Evolutionary conservation across 139 green algal species (phyloP), one percentile per base, ranked within the genome.

Genomic region (Chloropicon primus): DNA sequence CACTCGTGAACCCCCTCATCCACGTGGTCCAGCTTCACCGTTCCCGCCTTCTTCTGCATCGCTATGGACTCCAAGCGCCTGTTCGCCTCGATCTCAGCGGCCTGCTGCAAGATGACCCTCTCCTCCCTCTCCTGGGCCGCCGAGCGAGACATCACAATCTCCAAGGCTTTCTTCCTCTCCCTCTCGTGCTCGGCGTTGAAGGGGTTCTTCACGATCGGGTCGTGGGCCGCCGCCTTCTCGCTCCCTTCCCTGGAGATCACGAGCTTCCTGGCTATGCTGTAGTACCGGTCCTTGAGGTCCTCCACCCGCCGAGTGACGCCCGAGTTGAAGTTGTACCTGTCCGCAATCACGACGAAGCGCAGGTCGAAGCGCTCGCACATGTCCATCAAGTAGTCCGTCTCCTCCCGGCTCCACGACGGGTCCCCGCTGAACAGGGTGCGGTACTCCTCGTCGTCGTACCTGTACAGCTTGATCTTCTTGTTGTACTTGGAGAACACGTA

Each of bases 401-500:
- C 92, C 73, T 91, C 88, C 21, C 84, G 82, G 28, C 25, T 87
- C 92, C 92, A 97, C 54, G 75, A 77, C 3, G 81, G 26, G 27
- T 90, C 82, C 24, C 27, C 76, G 26, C 80, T 71, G 1, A 94
- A 54, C 23, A 93, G 79, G 26, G 79, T 82, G 1, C 83, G 29
- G 84, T 89, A 95, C 80, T 95, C 90, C 72, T 92, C 86, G 29
- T 92, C 87, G 54, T 90, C 82, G 73, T 95, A 94, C 2, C 80
- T 80, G 74, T 80, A 80, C 17, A 92, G 72, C 27, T 78, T 73
- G 0, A 93, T 91, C 88, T 93, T 89, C 53, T 93, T 96, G 84
- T 97, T 97, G 85, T 90, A 94, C 79, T 96, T 96, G 17, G 89
- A 89, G 83, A 93, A 97, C 0, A 85, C 78, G 78, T 97, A 97